Conservation (phyloP, 2,329 filamentous ascomycete species). For the Botrytis byssoidea region DNA sequence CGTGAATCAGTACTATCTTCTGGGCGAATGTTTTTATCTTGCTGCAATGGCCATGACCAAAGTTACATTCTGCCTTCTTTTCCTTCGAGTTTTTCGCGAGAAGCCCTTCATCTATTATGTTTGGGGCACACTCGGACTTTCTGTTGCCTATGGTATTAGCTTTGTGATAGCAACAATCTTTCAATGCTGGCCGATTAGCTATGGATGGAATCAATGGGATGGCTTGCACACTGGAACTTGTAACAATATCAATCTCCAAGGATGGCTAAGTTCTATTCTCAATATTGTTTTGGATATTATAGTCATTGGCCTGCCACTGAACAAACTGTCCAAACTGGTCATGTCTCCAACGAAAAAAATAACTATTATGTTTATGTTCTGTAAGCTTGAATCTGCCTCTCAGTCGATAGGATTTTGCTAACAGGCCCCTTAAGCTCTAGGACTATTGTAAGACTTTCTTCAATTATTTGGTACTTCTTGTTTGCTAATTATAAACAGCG, state of each 20-base stretch:
- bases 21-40: slow-evolving; percentile 23
- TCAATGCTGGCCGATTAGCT: slow-evolving; percentile 48
- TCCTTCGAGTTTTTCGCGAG: slow-evolving; percentile 52
- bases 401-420: not conserved
- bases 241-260: slow-evolving; percentile 48
- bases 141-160: slow-evolving; percentile 24
- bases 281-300: slow-evolving; percentile 52
- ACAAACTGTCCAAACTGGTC: slow-evolving; percentile 44
- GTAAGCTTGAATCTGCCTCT: not conserved
- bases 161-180: slow-evolving; percentile 19
- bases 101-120: slow-evolving; percentile 37
- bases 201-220: slow-evolving; percentile 54
- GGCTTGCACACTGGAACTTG: slow-evolving; percentile 48
- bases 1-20: slow-evolving; percentile 13
- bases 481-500: not conserved
- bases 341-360: slow-evolving; percentile 49
- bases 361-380: slow-evolving; percentile 49
- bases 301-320: slow-evolving; percentile 52
- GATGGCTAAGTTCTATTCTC: slow-evolving; percentile 51
- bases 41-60: slow-evolving; percentile 37
- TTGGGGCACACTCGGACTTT: slow-evolving; percentile 38
- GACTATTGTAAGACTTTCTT: not conserved
- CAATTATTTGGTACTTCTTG: no score
- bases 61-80: slow-evolving; percentile 53
- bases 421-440: not conserved